Base-by-base conservation (phyloP, 108 stramenopile species). In the Nitzschia sp. region DNA sequence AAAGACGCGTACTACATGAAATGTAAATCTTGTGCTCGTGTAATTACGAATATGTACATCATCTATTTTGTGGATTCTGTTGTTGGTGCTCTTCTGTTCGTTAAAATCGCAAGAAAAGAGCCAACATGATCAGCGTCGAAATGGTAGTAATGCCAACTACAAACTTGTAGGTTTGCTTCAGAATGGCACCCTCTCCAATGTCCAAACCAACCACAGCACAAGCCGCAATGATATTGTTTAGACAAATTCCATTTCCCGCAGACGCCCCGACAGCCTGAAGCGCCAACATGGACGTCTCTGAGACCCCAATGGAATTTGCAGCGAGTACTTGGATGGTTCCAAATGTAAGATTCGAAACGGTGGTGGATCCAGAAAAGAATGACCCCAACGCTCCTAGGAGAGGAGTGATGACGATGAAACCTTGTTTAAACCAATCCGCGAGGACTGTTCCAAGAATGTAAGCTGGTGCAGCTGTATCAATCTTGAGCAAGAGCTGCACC, bases 301-400 rank as follows among this genome's bases (percentile, higher is more conserved):
- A 72, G 15, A 71, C 63, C 26, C 86, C 86, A 57, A 87, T 84
- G 28, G 71, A 48, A 58, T 83, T 64, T 0, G 86, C 82, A 17
- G 86, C 86, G 34, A 87, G 80, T 27, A 56, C 36, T 45, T 87
- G 86, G 53, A 87, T 77, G 3, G 60, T 53, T 31, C 86, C 86
- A 69, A 87, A 87, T 19, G 86, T 87, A 19, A 87, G 59, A 52
- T 87, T 87, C 38, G 86, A 87, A 47, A 87, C 75, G 0, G 86
- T 87, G 2, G 86, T 87, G 0, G 80, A 81, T 35, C 86, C 86
- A 28, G 77, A 79, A 58, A 87, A 87, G 75, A 87, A 87, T 0
- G 73, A 73, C 29, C 86, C 86, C 23, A 87, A 56, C 2, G 76
- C 78, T 2, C 86, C 86, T 13, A 87, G 63, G 21, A 79, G 31